These are phyloP conservation scores for Symbiodinium pilosum DNA, from an alignment of 73 alveolate genomes.

Conservation along the genomic window DNA sequence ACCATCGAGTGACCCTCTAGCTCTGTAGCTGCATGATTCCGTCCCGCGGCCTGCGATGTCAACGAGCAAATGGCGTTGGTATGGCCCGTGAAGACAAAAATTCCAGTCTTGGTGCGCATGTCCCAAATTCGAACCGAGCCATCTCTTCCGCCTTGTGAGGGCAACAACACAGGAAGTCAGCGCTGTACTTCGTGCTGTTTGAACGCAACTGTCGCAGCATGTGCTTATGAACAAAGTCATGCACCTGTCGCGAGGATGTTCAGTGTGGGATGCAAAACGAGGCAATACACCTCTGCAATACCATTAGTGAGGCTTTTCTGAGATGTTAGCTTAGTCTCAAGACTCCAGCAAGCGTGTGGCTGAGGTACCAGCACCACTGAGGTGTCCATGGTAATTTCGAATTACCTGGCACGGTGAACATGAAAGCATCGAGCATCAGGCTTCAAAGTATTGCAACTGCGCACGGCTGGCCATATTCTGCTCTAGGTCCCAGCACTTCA, in stretches of 20 bases:
- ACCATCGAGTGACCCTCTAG: too few species aligned
- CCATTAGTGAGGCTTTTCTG: too few species aligned
- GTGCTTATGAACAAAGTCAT: background rate
- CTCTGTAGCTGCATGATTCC: constrained; percentile 97
- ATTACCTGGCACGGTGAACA: constrained; percentile 95
- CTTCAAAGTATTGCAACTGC: background rate
- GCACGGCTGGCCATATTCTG: constrained; percentile 97
- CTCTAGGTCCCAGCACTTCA: constrained; percentile 99
- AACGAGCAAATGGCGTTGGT: constrained; percentile 98
- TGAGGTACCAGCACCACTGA: constrained; percentile 93
- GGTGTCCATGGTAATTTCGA: constrained; percentile 99
- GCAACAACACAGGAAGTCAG: too few species aligned
- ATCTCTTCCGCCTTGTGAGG: constrained; percentile 75
- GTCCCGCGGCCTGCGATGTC: constrained; percentile 98
- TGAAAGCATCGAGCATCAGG: background rate
- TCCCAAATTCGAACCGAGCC: constrained; percentile 99
- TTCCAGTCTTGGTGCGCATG: constrained; percentile 99
- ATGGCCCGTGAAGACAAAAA: constrained; percentile 98
- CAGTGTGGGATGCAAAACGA: constrained; percentile 99
- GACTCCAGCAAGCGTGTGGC: too few species aligned
- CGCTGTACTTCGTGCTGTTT: background rate
- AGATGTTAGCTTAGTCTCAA: too few species aligned
- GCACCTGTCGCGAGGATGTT: constrained; percentile 98
- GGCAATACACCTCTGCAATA: constrained; percentile 97
- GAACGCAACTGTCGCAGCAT: background rate